phyloP scores from a whole-genome alignment of 2,329 filamentous ascomycete species.

The Monilinia fructicola region DNA sequence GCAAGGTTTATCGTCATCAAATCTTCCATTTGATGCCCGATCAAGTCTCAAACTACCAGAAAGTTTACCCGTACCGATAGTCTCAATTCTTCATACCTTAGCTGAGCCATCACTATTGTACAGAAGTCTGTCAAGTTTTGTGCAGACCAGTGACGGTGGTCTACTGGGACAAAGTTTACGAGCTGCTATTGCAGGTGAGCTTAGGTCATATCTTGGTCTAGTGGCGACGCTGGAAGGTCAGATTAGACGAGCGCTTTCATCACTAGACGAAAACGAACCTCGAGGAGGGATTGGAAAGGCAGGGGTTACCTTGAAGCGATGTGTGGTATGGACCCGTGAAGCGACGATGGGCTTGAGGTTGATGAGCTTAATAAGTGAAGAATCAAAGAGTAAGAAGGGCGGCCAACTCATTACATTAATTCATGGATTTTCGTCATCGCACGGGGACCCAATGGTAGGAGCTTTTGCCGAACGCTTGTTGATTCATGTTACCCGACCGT shows the following conservation, averaged over 20 bases:
- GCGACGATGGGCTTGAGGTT: conserved; percentile 92
- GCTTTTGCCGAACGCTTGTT: conserved; percentile 89
- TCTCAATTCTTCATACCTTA: conserved; percentile 83
- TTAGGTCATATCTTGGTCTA: conserved; percentile 84
- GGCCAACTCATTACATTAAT: conserved; percentile 93
- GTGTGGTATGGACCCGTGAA: conserved; percentile 95
- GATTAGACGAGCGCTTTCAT: conserved; percentile 76
- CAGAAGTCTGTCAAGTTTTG: conserved; percentile 74
- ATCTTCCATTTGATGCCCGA: conserved; percentile 71
- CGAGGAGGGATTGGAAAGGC: conserved; percentile 75
- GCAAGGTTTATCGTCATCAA: conserved; percentile 85
- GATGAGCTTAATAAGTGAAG: conserved; percentile 92
- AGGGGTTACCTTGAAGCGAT: conserved; percentile 90
- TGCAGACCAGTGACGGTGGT: conserved; percentile 76
- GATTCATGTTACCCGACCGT: conserved; percentile 83
- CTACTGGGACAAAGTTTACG: conserved; percentile 90
- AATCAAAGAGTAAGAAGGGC: conserved; percentile 79
- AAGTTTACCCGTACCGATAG: conserved; percentile 76
- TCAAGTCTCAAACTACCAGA: conserved; percentile 72
- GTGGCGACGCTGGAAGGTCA: conserved; percentile 92
- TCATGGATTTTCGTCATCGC: conserved; percentile 87
- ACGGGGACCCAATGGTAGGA: conserved; percentile 92
- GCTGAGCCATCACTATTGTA: conserved; percentile 95
- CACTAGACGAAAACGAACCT: conserved; percentile 67
- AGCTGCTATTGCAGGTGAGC: conserved; percentile 79